These are phyloP conservation scores for Pythium aristosporum DNA, from an alignment of 352 stramenopile species.

Conservation along the genomic window DNA sequence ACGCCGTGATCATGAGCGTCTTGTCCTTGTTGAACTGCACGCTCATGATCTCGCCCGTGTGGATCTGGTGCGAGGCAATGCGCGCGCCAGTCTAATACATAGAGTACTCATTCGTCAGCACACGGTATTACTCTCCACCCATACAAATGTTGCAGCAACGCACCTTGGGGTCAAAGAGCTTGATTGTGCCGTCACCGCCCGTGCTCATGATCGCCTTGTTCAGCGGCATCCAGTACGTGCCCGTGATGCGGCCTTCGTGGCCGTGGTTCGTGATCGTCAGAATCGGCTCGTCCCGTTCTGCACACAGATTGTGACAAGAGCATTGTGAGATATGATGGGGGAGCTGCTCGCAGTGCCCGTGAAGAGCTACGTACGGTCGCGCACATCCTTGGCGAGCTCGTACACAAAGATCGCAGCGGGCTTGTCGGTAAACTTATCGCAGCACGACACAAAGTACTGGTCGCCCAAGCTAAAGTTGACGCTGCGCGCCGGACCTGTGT, in stretches of 20 bases:
- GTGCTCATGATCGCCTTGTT: conserved; percentile 89
- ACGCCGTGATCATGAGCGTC: conserved; percentile 96
- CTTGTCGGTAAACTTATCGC: conserved; percentile 83
- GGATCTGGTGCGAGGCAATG: conserved; percentile 83
- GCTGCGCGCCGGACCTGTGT: conserved; percentile 77
- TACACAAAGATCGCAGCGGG: conserved; percentile 81
- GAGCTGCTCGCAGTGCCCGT: background rate
- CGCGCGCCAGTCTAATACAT: conserved; percentile 52
- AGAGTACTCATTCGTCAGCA: background rate
- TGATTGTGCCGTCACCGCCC: conserved; percentile 75
- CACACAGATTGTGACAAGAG: background rate
- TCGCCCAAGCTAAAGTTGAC: conserved; percentile 89
- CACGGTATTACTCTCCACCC: background rate
- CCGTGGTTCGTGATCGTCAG: conserved; percentile 79
- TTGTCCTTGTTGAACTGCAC: conserved; percentile 96
- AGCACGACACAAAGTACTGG: conserved; percentile 81
- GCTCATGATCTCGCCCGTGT: conserved; percentile 97
- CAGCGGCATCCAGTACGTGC: conserved; percentile 83
- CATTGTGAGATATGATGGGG: conserved; percentile 2
- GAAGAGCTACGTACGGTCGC: conserved; percentile 47
- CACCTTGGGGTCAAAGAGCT: conserved; percentile 70
- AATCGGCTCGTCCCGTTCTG: conserved; percentile 57
- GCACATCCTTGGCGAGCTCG: conserved; percentile 64
- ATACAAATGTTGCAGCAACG: background rate
- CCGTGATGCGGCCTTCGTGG: conserved; percentile 78